phyloP scores from a whole-genome alignment of 2,329 filamentous ascomycete species.

The Hypocreales sp. region DNA sequence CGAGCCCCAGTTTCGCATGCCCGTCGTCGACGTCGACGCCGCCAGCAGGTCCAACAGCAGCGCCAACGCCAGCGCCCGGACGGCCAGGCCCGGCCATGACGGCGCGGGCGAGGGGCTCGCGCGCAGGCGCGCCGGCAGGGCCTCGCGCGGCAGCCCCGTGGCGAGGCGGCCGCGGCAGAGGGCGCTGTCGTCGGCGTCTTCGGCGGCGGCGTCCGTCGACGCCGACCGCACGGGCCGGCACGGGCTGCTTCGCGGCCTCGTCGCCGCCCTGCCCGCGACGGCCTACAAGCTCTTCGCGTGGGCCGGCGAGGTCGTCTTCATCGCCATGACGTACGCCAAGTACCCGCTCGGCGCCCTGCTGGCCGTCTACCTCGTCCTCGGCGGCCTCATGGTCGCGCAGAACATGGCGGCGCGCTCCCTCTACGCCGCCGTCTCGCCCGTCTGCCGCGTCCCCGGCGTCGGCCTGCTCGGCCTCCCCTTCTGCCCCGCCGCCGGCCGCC shows the following conservation, averaged over 20 bases:
- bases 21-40: conserved; percentile 25
- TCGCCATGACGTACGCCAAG: conserved; percentile 47
- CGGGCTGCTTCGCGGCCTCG: too few species aligned
- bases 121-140: conserved; percentile 11
- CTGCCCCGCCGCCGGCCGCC: conserved; percentile 26
- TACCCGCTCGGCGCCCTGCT: conserved; percentile 47
- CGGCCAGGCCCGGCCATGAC: conserved; percentile 5
- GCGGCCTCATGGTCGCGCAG: conserved; percentile 40
- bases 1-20: conserved; percentile 39
- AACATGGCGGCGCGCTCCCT: conserved; percentile 48
- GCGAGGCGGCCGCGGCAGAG: conserved; percentile 8
- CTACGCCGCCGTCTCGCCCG: conserved; percentile 45
- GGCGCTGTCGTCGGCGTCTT: conserved; percentile 4
- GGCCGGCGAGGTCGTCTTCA: conserved; percentile 36
- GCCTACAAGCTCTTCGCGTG: conserved; percentile 29
- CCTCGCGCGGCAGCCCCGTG: conserved; percentile 8
- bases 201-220: conserved; percentile 5
- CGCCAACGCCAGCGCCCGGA: too few species aligned
- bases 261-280: conserved; percentile 19
- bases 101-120: conserved; percentile 11
- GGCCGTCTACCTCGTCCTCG: conserved; percentile 44
- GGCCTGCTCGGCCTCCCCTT: conserved; percentile 48
- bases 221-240: conserved; percentile 8
- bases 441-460: conserved; percentile 55
- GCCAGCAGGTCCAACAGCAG: conserved; percentile 16